A percentile compares a stretch with the other conserved stretches of the same genome.
Evolutionary conservation across 73 alveolate species (phyloP).

Genomic region (Tetrahymena malaccensis): DNA sequence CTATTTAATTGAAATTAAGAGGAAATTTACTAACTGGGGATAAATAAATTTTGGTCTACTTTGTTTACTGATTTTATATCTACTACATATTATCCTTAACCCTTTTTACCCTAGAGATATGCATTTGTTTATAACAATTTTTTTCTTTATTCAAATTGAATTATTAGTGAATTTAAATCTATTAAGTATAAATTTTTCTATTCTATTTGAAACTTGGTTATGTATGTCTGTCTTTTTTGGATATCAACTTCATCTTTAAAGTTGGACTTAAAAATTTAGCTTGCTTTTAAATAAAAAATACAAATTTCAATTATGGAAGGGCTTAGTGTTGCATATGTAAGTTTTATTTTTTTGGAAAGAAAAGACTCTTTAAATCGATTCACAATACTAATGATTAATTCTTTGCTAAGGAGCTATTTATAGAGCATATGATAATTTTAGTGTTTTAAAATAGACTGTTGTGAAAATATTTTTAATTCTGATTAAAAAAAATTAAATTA

Average conservation of each 20-base stretch:
- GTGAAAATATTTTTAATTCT: neutral
- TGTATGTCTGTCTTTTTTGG: conserved; percentile 65
- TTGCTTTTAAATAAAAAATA: conserved; percentile 86
- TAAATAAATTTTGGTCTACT: conserved; percentile 62
- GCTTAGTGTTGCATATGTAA: conserved; percentile 78
- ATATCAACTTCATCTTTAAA: conserved; percentile 61
- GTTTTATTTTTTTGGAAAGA: conserved; percentile 80
- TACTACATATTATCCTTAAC: conserved; percentile 91
- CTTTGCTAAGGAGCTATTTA: conserved; percentile 26
- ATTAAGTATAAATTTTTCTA: conserved; percentile 72
- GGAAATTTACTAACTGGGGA: conserved; percentile 44
- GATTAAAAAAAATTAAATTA: too few relatives aligned
- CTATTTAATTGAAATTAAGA: conserved; percentile 39
- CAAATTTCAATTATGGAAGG: conserved; percentile 88
- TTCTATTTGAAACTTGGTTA: conserved; percentile 65
- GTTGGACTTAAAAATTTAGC: conserved; percentile 80
- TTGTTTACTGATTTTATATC: conserved; percentile 84
- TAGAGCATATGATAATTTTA: neutral
- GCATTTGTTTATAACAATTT: conserved; percentile 73
- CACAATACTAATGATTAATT: conserved; percentile 38
- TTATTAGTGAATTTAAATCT: conserved; percentile 85
- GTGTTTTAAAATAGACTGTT: neutral
- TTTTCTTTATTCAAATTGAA: conserved; percentile 89
- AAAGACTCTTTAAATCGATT: conserved; percentile 59
- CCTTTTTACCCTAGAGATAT: conserved; percentile 70